Conservation (phyloP, 345 rosid species). For the Hypericum perforatum region DNA sequence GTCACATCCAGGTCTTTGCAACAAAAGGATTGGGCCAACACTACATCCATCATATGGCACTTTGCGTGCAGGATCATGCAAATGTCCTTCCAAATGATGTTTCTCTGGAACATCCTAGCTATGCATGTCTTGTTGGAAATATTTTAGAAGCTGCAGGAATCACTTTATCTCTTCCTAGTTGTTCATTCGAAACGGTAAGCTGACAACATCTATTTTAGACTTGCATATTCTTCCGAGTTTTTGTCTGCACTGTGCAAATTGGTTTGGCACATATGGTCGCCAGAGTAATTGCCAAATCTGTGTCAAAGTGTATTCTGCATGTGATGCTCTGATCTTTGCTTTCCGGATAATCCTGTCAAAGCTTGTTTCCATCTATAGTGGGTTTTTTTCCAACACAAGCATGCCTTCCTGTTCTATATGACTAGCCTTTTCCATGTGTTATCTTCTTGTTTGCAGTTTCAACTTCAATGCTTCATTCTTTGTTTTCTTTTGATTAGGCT, state of each 20-base stretch:
- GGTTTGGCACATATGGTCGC: no score
- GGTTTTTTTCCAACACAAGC: no score
- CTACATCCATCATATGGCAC: constrained; percentile 73
- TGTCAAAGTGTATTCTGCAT: no score
- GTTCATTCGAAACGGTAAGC: constrained; percentile 77
- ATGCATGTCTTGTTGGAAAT: constrained; percentile 91
- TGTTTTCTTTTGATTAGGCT: constrained; percentile 40
- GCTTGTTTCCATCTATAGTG: no score
- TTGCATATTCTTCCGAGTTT: not conserved
- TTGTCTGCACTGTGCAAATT: constrained; percentile 1
- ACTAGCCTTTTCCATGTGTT: not conserved
- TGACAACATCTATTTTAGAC: not conserved
- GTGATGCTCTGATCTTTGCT: no score
- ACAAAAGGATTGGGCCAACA: constrained; percentile 48
- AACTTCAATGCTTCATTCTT: constrained; percentile 3
- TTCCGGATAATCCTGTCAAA: no score
- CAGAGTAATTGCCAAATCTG: no score
- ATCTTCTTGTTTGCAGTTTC: constrained; percentile 4
- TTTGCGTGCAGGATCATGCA: constrained; percentile 44
- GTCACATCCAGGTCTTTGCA: constrained; percentile 53
- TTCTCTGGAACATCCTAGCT: constrained; percentile 52
- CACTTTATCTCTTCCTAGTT: constrained; percentile 61
- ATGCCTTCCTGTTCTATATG: no score
- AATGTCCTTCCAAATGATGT: constrained; percentile 56
- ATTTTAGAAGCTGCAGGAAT: constrained; percentile 71